phyloP scores from a whole-genome alignment of 495 filamentous ascomycete species.

The Rhypophila decipiens region DNA sequence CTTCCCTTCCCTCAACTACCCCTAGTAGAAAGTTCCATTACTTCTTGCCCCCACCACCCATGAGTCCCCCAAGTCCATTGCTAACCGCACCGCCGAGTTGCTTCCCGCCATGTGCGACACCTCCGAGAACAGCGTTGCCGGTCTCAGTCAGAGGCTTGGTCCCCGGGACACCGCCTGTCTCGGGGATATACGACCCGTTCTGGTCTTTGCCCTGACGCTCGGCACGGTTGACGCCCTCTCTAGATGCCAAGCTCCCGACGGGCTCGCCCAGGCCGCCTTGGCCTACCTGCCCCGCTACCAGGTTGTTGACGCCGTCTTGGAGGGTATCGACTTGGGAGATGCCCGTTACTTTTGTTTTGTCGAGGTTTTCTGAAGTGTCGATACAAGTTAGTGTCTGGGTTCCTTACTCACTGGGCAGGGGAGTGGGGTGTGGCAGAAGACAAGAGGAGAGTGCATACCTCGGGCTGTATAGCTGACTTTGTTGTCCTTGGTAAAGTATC shows the following conservation, averaged over 20 bases:
- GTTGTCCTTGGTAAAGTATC: slow-evolving; percentile 67
- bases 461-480: slow-evolving; percentile 60
- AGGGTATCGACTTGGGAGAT: slow-evolving; percentile 54
- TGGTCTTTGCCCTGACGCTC: slow-evolving; percentile 59
- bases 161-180: not conserved
- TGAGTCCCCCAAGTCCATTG: no score
- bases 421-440: not conserved
- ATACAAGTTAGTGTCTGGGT: not conserved
- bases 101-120: slow-evolving; percentile 9
- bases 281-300: slow-evolving; percentile 54
- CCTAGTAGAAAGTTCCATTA: no score
- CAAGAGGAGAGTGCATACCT: slow-evolving; percentile 29
- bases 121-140: slow-evolving; percentile 11
- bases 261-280: slow-evolving; percentile 56
- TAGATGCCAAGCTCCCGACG: slow-evolving; percentile 52
- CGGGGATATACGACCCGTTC: slow-evolving; percentile 40
- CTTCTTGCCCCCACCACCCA: no score
- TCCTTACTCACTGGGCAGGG: not conserved
- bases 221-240: slow-evolving; percentile 58
- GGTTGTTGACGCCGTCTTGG: slow-evolving; percentile 55
- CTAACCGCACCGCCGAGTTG: slow-evolving; percentile 12
- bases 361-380: slow-evolving; percentile 48
- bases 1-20: no score
- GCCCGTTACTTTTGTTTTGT: slow-evolving; percentile 60
- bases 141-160: slow-evolving; percentile 8